Evolutionary conservation across 768 basidiomycete genomes (phyloP), one percentile per base, ranked within the genome.

Genomic region (Sarcodon sp.): DNA sequence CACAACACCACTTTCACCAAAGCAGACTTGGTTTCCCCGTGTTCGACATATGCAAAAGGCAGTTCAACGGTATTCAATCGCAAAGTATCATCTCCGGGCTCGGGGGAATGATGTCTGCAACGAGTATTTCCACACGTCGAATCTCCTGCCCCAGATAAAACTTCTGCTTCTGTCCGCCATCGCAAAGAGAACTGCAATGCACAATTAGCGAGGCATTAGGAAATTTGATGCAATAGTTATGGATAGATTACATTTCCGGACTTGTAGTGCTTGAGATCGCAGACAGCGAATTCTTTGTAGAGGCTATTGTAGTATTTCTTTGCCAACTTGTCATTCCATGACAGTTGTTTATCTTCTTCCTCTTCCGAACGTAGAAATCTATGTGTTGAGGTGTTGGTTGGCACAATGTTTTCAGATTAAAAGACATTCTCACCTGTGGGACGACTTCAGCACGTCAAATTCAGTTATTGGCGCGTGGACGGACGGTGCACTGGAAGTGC

Each of bases 191-290:
- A 84, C 83, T 92, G 51, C 18, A 51, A 13, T 43, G 3, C 39
- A n/a, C 32, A 47, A 12, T 31, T 39, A 47, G 34, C 33, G 35
- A 35, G 47, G 33, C 16, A 35, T 21, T 35, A 39, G 12, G 18
- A 12, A 13, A 18, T 49, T 1, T 21, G 9, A 43, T 45, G 15
- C 41, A 8, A 12, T 18, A 35, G 44, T 15, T 21, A 16, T n/a
- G 31, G 6, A 12, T 7, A 47, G 60, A 81, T 53, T 52, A 93
- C 90, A 51, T 87, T 84, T 12, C 89, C 87, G 0, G 85, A 80
- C 67, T 91, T 96, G 71, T 88, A 96, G 59, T 97, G 94, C 67
- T 97, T 97, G 51, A 97, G 68, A 64, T 97, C 90, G 59, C 88
- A 91, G 16, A 92, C 69, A 0, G 87, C 89, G 56, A 83, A 98